phyloP scores from a whole-genome alignment of 345 rosid species.

The Euphorbia peplus region DNA sequence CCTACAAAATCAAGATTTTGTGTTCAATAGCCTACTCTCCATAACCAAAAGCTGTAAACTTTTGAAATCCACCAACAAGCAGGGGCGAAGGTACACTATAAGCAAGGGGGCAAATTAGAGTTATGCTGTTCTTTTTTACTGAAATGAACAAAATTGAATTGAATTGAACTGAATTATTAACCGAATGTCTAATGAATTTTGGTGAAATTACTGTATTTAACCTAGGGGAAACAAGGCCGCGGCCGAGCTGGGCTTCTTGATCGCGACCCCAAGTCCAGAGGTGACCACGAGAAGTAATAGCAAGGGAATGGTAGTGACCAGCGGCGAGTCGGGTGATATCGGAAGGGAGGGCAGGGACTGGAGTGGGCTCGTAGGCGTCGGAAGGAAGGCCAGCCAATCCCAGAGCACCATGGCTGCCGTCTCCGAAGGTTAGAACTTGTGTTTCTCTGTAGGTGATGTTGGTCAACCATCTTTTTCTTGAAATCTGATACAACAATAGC shows the following conservation, averaged over 20 bases:
- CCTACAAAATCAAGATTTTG: constrained; percentile 28
- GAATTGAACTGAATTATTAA: no score
- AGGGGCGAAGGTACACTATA: no score
- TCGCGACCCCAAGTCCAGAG: constrained; percentile 95
- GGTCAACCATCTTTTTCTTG: not conserved
- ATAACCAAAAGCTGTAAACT: not conserved
- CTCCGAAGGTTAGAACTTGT: constrained; percentile 72
- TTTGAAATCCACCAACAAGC: not conserved
- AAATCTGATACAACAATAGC: not conserved
- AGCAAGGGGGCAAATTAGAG: no score
- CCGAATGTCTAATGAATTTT: no score
- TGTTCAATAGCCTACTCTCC: constrained; percentile 1
- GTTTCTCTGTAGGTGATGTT: not conserved
- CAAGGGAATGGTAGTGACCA: constrained; percentile 94
- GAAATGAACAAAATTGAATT: no score
- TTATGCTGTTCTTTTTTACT: no score
- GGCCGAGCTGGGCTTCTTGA: constrained; percentile 79
- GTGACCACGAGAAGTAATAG: constrained; percentile 65
- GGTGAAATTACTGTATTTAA: no score
- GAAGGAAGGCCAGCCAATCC: constrained; percentile 61
- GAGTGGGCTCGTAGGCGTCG: constrained; percentile 70
- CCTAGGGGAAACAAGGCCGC: constrained; percentile 40
- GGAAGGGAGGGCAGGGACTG: constrained; percentile 50
- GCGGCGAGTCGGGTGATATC: constrained; percentile 49
- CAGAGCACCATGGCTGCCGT: constrained; percentile 74